A percentile compares a stretch with the other conserved stretches of the same genome.
Evolutionary conservation across 345 rosid genomes (phyloP).

Genomic region (Physaria fendleri): DNA sequence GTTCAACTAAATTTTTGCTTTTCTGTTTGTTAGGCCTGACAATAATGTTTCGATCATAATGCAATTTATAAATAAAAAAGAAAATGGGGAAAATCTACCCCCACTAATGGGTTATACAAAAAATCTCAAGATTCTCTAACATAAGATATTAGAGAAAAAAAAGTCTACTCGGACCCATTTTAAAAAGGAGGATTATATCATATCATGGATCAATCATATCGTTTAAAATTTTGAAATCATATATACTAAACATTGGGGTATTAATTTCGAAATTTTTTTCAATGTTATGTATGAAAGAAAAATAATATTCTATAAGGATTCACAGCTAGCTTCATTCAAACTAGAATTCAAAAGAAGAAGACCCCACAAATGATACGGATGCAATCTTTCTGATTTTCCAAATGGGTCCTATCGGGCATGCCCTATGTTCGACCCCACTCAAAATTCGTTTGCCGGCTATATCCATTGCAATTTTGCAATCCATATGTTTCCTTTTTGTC

Average conservation of each 20-base stretch:
- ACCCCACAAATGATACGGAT: conserved; percentile 11
- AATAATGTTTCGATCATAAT: too few relatives aligned
- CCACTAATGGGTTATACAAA: too few relatives aligned
- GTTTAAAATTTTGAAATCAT: too few relatives aligned
- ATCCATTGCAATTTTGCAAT: not conserved
- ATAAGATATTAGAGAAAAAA: not conserved
- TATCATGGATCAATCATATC: conserved; percentile 18
- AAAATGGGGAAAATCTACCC: too few relatives aligned
- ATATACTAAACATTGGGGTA: too few relatives aligned
- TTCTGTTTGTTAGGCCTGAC: too few relatives aligned
- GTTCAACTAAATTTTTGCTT: too few relatives aligned
- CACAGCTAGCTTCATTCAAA: too few relatives aligned
- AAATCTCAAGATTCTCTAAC: conserved; percentile 5
- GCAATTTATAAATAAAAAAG: too few relatives aligned
- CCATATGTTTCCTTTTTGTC: conserved; percentile 9
- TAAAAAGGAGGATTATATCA: not conserved
- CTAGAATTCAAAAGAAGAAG: not conserved
- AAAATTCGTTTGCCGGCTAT: conserved; percentile 24
- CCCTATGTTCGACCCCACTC: conserved; percentile 21
- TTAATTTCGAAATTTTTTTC: too few relatives aligned
- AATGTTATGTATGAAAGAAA: not conserved
- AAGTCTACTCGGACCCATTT: conserved; percentile 13
- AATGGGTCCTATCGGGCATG: conserved; percentile 25
- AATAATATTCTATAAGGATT: too few relatives aligned
- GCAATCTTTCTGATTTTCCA: conserved; percentile 15